A percentile compares a stretch with the other conserved stretches of the same genome.
Conservation (phyloP, 2,329 filamentous ascomycete species). For the Raffaelea ambrosiae region DNA sequence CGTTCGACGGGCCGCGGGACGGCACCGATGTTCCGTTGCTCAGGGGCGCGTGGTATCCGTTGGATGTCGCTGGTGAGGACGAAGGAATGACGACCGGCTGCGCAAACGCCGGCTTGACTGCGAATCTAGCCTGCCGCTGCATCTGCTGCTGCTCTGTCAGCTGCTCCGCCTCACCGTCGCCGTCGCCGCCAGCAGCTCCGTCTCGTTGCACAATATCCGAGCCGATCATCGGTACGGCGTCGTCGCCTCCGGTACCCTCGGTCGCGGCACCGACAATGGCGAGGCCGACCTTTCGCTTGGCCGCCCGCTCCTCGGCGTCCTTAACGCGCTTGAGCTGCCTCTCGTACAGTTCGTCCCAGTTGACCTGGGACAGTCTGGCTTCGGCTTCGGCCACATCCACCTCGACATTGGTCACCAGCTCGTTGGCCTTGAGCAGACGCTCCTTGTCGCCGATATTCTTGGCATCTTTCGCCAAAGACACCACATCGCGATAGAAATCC, state of each 20-base stretch:
- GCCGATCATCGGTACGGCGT: background rate
- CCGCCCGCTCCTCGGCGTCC: slow-evolving; percentile 50
- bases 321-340: slow-evolving; percentile 60
- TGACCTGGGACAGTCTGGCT: slow-evolving; percentile 42
- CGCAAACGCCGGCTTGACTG: slow-evolving; percentile 31
- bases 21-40: slow-evolving; percentile 50
- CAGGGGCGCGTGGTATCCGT: slow-evolving; percentile 41
- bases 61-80: slow-evolving; percentile 31
- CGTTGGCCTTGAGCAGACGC: slow-evolving; percentile 76
- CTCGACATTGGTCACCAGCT: slow-evolving; percentile 86
- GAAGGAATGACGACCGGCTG: background rate
- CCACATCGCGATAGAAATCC: slow-evolving; percentile 85
- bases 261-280: slow-evolving; percentile 32
- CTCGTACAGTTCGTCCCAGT: slow-evolving; percentile 76
- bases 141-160: slow-evolving; percentile 6
- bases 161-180: background rate
- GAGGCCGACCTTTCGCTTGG: slow-evolving; percentile 55
- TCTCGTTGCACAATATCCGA: slow-evolving; percentile 8
- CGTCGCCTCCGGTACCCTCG: background rate
- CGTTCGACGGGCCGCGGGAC: slow-evolving; percentile 28
- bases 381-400: slow-evolving; percentile 81
- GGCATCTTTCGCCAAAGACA: slow-evolving; percentile 75
- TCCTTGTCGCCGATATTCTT: slow-evolving; percentile 76
- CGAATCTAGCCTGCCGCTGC: slow-evolving; percentile 34
- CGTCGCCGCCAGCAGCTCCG: background rate